A percentile compares a stretch with the other conserved stretches of the same genome.
Conservation (phyloP, 2,329 filamentous ascomycete species). For the Clonostachys solani region DNA sequence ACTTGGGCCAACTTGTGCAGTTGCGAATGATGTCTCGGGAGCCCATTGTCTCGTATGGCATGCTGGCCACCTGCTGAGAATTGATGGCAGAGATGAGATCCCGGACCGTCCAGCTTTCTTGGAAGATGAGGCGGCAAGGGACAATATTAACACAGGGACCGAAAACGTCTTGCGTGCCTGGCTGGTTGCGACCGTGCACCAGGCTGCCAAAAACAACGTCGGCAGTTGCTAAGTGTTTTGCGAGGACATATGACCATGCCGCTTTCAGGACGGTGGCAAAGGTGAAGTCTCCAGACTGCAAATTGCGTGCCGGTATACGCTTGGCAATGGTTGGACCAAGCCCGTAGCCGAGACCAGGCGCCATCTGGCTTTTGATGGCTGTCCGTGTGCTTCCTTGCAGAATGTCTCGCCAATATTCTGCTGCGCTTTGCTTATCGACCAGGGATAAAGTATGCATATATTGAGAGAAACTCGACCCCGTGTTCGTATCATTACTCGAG, state of each 20-base stretch:
- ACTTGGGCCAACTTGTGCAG: slow-evolving; percentile 11
- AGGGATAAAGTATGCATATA: slow-evolving; percentile 7
- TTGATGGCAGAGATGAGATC: too few relatives aligned
- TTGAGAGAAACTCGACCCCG: slow-evolving; percentile 17
- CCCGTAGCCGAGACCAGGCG: too few relatives aligned
- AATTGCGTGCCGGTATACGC: slow-evolving; percentile 2
- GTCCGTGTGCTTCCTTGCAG: background rate
- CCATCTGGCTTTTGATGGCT: background rate
- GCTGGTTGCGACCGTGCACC: slow-evolving; percentile 31
- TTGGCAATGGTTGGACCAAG: too few relatives aligned
- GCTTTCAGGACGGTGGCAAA: slow-evolving; percentile 35
- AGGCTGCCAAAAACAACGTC: slow-evolving; percentile 35
- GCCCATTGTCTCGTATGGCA: slow-evolving; percentile 12
- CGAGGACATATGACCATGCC: slow-evolving; percentile 34
- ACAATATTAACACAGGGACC: slow-evolving; percentile 35
- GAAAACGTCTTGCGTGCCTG: slow-evolving; percentile 24
- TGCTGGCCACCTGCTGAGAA: slow-evolving; percentile 23
- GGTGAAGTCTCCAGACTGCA: slow-evolving; percentile 9
- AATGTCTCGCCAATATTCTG: background rate
- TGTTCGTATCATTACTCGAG: slow-evolving; percentile 19
- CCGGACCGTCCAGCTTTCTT: too few relatives aligned
- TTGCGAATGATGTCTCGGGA: slow-evolving; percentile 13
- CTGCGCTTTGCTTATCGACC: background rate
- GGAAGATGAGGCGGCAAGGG: too few relatives aligned
- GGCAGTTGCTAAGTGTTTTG: slow-evolving; percentile 21